Evolutionary conservation across 2,329 filamentous ascomycete genomes (phyloP).

Genomic region (Nothophaeocryptopus gaeumannii): DNA sequence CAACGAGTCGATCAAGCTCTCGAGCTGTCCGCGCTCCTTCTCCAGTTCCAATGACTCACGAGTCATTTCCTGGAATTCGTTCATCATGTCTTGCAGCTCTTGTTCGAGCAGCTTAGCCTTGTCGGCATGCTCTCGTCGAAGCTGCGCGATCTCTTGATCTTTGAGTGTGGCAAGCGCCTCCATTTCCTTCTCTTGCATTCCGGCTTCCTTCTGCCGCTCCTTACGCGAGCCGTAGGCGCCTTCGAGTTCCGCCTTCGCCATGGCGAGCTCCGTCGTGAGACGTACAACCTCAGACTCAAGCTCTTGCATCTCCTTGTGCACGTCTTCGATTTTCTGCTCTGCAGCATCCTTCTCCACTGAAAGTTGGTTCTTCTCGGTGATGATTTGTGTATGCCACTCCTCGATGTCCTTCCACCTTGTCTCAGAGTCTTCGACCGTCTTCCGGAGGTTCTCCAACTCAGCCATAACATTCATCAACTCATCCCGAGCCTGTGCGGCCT

Average conservation of each 20-base stretch:
- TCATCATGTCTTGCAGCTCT: slow-evolving; percentile 65
- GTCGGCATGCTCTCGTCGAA: slow-evolving; percentile 22
- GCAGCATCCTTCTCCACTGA: slow-evolving; percentile 17
- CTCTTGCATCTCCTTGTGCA: slow-evolving; percentile 33
- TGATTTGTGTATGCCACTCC: slow-evolving; percentile 32
- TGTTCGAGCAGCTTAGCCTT: slow-evolving; percentile 54
- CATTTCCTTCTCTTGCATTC: slow-evolving; percentile 55
- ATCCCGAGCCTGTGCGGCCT: slow-evolving; percentile 29
- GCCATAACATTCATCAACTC: slow-evolving; percentile 46
- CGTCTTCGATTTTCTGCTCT: slow-evolving; percentile 27
- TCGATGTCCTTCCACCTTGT: slow-evolving; percentile 36
- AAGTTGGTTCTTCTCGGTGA: slow-evolving; percentile 22
- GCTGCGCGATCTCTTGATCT: slow-evolving; percentile 45
- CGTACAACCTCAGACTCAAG: slow-evolving; percentile 64
- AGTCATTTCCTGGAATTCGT: slow-evolving; percentile 68
- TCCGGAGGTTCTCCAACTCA: slow-evolving; percentile 31
- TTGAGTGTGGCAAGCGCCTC: slow-evolving; percentile 44
- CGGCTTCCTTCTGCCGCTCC: slow-evolving; percentile 65
- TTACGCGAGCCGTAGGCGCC: slow-evolving; percentile 83
- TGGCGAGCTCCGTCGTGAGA: slow-evolving; percentile 76
- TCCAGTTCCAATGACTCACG: slow-evolving; percentile 68
- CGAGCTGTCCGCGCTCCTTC: slow-evolving; percentile 65
- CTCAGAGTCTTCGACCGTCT: slow-evolving; percentile 30
- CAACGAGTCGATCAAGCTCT: slow-evolving; percentile 61
- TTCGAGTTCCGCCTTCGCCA: slow-evolving; percentile 86